Conservation (phyloP, 169 alveolate genomes). For the Cryptosporidium viatorum region DNA sequence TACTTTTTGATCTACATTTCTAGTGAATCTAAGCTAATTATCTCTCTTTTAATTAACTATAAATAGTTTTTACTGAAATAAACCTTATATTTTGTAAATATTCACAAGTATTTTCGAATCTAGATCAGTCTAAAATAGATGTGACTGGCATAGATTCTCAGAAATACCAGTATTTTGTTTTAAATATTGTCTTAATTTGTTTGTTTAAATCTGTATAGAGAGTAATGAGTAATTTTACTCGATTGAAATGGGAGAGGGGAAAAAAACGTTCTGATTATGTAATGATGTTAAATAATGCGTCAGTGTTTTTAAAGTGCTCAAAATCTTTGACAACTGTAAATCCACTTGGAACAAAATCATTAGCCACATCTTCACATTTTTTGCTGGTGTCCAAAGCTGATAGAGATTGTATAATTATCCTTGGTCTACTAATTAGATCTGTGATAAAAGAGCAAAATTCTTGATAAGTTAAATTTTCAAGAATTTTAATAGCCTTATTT, state of each 20-base stretch:
- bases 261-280: neutral
- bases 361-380: slow-evolving; percentile 13
- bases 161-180: neutral
- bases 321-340: slow-evolving; percentile 9
- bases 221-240: too few relatives aligned
- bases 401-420: slow-evolving; percentile 35
- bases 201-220: neutral
- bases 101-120: neutral
- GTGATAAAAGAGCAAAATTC: slow-evolving; percentile 3
- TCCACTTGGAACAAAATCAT: slow-evolving; percentile 9
- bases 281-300: neutral
- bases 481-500: slow-evolving; percentile 28
- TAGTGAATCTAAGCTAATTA: neutral
- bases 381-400: slow-evolving; percentile 31
- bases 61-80: too few relatives aligned
- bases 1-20: neutral
- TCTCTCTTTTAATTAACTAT: neutral
- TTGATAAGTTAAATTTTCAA: slow-evolving; percentile 6
- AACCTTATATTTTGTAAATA: too few relatives aligned
- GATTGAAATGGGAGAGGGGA: too few relatives aligned
- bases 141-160: too few relatives aligned
- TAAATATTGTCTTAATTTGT: too few relatives aligned
- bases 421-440: slow-evolving; percentile 23
- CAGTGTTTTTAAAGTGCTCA: neutral
- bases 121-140: too few relatives aligned